Conservation (phyloP, 2,329 filamentous ascomycete species). For the Alternaria novae-zelandiae region DNA sequence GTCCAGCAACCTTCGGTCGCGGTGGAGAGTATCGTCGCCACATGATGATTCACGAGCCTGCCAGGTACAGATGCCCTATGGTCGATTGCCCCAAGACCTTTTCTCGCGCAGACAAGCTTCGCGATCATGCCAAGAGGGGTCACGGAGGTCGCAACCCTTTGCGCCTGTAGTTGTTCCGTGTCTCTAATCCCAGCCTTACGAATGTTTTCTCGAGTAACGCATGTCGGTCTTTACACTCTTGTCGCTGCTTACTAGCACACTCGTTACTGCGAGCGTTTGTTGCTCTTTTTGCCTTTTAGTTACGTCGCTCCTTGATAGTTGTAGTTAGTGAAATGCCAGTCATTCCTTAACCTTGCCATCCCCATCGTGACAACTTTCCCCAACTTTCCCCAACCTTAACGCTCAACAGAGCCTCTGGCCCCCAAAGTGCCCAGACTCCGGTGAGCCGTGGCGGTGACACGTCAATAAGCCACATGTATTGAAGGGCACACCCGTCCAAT, state of each 20-base stretch:
- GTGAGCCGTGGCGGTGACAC: background rate
- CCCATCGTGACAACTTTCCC: background rate
- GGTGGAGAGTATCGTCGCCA: conserved; percentile 26
- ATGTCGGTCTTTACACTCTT: background rate
- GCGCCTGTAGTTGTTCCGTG: background rate
- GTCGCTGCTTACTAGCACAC: background rate
- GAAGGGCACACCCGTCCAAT: conserved; percentile 2
- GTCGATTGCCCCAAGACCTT: conserved; percentile 18
- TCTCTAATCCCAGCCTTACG: fast-evolving
- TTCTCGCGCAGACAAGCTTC: conserved; percentile 24
- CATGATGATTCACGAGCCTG: conserved; percentile 15
- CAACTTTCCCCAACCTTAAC: background rate
- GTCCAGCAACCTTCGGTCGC: conserved; percentile 12
- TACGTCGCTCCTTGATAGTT: background rate
- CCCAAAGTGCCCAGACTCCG: background rate
- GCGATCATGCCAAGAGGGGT: conserved; percentile 15
- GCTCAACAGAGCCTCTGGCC: background rate
- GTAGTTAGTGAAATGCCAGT: background rate
- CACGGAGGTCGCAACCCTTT: background rate
- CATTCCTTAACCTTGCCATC: background rate
- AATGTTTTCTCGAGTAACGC: background rate
- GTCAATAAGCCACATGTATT: background rate
- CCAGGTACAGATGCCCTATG: conserved; percentile 6
- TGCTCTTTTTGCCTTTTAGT: background rate
- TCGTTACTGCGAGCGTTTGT: background rate